These are phyloP conservation scores for Ascochyta pisi DNA, from an alignment of 2,329 filamentous ascomycete genomes.

Conservation along the genomic window DNA sequence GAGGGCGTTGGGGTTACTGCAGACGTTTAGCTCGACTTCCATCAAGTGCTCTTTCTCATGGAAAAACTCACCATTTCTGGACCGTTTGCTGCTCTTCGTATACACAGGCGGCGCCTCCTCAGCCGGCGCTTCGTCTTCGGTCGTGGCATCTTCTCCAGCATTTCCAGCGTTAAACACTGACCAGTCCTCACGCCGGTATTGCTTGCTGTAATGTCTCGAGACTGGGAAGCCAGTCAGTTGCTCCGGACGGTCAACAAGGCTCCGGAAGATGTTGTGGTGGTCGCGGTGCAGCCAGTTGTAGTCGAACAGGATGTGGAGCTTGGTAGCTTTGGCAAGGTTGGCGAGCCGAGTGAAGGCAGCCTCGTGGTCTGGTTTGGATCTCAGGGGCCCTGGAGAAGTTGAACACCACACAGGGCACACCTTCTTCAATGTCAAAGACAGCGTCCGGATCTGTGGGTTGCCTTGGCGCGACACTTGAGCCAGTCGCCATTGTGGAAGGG, in stretches of 20 bases:
- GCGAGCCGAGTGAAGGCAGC: conserved; percentile 12
- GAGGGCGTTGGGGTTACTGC: conserved; percentile 13
- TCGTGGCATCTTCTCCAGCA: background rate
- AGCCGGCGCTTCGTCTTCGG: conserved; percentile 2
- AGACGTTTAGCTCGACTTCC: too few species aligned
- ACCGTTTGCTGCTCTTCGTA: conserved; percentile 15
- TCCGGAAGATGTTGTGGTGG: conserved; percentile 11
- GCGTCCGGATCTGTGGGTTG: conserved; percentile 18
- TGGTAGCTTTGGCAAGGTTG: conserved; percentile 21
- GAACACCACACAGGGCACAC: conserved; percentile 21
- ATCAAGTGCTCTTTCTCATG: too few species aligned
- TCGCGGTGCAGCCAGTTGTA: conserved; percentile 25
- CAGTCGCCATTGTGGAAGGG: conserved; percentile 7
- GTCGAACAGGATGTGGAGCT: conserved; percentile 23
- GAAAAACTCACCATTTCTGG: conserved; percentile 18
- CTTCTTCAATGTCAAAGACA: conserved; percentile 13
- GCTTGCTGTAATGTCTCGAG: conserved; percentile 1
- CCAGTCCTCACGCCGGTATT: conserved; percentile 12
- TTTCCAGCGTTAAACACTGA: conserved; percentile 3
- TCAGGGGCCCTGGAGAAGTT: background rate
- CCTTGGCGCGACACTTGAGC: conserved; percentile 17
- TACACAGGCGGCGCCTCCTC: conserved; percentile 20
- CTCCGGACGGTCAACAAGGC: conserved; percentile 16
- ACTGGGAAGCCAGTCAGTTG: conserved; percentile 18
- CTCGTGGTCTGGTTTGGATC: conserved; percentile 11